A percentile compares a stretch with the other conserved stretches of the same genome.
Evolutionary conservation across 2,329 filamentous ascomycete genomes (phyloP).

Genomic region (Trichoderma guizhouense): DNA sequence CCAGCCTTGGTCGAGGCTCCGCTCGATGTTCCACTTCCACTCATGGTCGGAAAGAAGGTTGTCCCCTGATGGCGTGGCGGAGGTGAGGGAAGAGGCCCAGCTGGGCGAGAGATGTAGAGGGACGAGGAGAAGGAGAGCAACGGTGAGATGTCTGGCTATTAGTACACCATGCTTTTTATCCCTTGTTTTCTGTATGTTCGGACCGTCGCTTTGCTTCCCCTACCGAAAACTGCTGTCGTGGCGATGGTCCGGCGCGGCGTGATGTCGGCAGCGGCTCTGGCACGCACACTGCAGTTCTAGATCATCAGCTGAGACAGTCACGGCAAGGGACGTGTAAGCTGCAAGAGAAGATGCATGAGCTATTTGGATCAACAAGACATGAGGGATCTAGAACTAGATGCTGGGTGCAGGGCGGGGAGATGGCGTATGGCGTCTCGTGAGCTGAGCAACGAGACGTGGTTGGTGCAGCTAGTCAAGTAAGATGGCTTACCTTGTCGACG

Average conservation of each 20-base stretch:
- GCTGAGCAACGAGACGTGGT: not conserved
- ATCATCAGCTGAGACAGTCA: constrained; percentile 9
- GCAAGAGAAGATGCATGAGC: not conserved
- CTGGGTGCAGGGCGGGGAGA: not conserved
- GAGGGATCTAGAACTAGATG: not conserved
- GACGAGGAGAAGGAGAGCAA: not conserved
- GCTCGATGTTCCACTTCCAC: constrained; percentile 30
- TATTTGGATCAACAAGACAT: not conserved
- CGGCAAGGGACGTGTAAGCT: not conserved
- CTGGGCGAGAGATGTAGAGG: not conserved
- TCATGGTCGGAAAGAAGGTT: constrained; percentile 30
- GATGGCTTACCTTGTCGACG: not conserved
- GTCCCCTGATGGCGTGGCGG: not conserved
- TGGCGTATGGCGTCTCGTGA: constrained; percentile 14
- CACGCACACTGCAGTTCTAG: not conserved
- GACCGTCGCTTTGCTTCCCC: not conserved
- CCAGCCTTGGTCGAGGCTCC: constrained; percentile 55
- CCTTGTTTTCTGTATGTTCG: not conserved
- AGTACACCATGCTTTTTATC: not conserved
- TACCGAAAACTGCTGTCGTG: not conserved
- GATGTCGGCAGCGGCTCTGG: not conserved
- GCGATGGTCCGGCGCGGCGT: constrained; percentile 3
- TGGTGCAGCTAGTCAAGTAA: not conserved
- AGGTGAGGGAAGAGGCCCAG: constrained; percentile 9
- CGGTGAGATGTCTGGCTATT: not conserved